Conservation (phyloP, 768 basidiomycete species). For the Russula vinacea region DNA sequence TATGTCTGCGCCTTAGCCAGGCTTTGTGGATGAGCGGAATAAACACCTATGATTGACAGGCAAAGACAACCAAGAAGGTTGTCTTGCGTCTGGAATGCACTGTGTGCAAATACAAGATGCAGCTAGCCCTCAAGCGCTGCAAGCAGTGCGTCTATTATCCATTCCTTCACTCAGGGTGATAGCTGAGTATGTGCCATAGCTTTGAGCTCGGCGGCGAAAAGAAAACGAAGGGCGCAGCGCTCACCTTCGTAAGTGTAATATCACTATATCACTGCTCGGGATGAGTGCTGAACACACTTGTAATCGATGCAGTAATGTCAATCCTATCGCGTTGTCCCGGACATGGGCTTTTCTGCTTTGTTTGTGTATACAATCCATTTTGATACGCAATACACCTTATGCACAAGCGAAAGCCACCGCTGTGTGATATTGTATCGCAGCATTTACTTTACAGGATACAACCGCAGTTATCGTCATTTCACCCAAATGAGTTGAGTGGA, state of each 20-base stretch:
- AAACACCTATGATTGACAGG: slow-evolving; percentile 44
- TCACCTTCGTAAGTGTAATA: slow-evolving; percentile 76
- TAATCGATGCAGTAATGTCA: slow-evolving; percentile 18
- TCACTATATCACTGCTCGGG: not conserved
- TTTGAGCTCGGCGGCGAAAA: slow-evolving; percentile 99
- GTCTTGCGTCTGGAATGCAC: slow-evolving; percentile 98
- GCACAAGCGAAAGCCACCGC: slow-evolving; percentile 12
- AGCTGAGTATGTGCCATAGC: slow-evolving; percentile 42
- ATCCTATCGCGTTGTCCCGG: slow-evolving; percentile 9
- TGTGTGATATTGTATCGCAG: no score
- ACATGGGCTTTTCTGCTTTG: slow-evolving; percentile 12
- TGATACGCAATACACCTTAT: slow-evolving; percentile 24
- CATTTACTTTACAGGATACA: not conserved
- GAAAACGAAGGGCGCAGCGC: slow-evolving; percentile 97
- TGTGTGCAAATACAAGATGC: slow-evolving; percentile 98
- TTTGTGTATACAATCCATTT: slow-evolving; percentile 24
- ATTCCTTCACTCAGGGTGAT: not conserved
- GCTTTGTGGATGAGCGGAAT: not conserved
- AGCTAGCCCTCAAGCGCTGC: slow-evolving; percentile 94
- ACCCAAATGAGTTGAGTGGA: not conserved
- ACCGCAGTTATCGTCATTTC: not conserved
- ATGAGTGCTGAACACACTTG: slow-evolving; percentile 1
- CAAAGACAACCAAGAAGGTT: slow-evolving; percentile 99
- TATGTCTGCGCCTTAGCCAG: slow-evolving; percentile 36
- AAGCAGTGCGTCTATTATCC: slow-evolving; percentile 75